A percentile compares a stretch with the other conserved stretches of the same genome.
phyloP scores from a whole-genome alignment of 2,329 filamentous ascomycete genomes.

The Calonectria naviculata region DNA sequence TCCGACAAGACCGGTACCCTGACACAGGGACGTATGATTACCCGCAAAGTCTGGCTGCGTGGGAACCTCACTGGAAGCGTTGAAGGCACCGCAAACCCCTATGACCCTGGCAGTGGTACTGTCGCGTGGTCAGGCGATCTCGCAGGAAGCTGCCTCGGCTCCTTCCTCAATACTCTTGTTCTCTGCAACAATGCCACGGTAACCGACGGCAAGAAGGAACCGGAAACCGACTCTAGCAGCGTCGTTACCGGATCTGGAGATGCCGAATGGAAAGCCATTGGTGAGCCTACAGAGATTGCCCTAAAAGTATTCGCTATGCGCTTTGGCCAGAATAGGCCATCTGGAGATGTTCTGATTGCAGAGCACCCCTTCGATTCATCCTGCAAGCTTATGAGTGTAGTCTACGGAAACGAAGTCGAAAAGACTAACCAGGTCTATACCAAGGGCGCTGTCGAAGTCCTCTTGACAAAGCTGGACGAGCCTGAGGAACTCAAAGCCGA shows the following conservation, averaged over 20 bases:
- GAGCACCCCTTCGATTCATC: constrained; percentile 81
- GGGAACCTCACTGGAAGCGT: constrained; percentile 64
- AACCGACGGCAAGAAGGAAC: constrained; percentile 58
- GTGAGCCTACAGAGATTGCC: constrained; percentile 79
- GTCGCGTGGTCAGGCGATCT: constrained; percentile 57
- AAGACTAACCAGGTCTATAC: constrained; percentile 59
- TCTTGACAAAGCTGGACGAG: constrained; percentile 63
- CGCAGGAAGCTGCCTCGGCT: constrained; percentile 53
- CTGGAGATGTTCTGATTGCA: constrained; percentile 61
- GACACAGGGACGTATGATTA: constrained; percentile 75
- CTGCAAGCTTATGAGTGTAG: constrained; percentile 80
- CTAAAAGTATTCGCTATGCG: constrained; percentile 79
- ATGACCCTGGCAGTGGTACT: constrained; percentile 69
- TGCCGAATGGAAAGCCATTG: constrained; percentile 67
- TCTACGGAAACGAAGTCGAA: constrained; percentile 59
- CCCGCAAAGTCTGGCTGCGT: constrained; percentile 70
- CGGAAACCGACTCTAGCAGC: constrained; percentile 59
- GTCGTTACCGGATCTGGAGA: constrained; percentile 57
- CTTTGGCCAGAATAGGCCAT: constrained; percentile 65
- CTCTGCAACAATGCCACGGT: constrained; percentile 71
- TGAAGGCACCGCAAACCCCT: constrained; percentile 66
- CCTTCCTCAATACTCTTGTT: constrained; percentile 65
- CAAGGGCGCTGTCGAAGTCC: constrained; percentile 69
- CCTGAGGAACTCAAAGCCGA: constrained; percentile 57
- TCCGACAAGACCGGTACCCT: constrained; percentile 78